Base-by-base conservation (phyloP, 192 early-diverging fungal genomes). In the Rhizoclosmatium sp. region DNA sequence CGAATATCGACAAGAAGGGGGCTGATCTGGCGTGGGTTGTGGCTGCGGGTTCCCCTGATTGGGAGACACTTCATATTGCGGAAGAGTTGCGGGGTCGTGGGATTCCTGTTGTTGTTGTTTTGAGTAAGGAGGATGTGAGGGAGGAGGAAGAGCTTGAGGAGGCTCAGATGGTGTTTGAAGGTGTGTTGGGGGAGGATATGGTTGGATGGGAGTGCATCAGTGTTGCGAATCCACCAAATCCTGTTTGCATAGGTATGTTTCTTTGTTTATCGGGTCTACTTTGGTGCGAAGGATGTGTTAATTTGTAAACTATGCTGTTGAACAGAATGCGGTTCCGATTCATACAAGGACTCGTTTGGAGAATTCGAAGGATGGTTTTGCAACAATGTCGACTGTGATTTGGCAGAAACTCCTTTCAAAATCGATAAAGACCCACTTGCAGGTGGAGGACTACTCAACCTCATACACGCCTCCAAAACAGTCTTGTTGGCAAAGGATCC, bases 301-400 rank as follows among this genome's bases (percentile, higher is more conserved):
- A 31, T 46, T 47, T 65, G 10, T 65, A n/a, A 41, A 44, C 14
- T 7, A 46, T 23, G 19, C 45, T 47, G 19, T 4, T 16, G 4
- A 40, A 75, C 12, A 49, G 72, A 75, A 16, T 75, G 72, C 39
- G 59, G 48, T 14, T 75, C 72, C 72, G 14, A 42, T 62, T 9
- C 56, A 21, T 2, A 59, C 39, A 62, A 14, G 45, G 9, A 46
- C 62, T 39, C 39, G 9, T 2, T 9, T 10, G 14, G 42, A n/a
- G 46, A 16, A 62, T 49, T 49, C 40, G 62, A 64, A 5, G 72
- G 59, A 2, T 75, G 59, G 56, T 75, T 49, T 45, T 75, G 72
- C 72, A 44, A 31, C 16, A 75, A 75, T 44, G 19, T 5, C 39
- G 2, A 21, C 9, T 75, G 72, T 59, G 72, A 75, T 42, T 40